Percentiles rank a stretch among this genome's conserved stretches.
Conservation (phyloP, 208 protist genomes). For the Tetramitus jugosus region DNA sequence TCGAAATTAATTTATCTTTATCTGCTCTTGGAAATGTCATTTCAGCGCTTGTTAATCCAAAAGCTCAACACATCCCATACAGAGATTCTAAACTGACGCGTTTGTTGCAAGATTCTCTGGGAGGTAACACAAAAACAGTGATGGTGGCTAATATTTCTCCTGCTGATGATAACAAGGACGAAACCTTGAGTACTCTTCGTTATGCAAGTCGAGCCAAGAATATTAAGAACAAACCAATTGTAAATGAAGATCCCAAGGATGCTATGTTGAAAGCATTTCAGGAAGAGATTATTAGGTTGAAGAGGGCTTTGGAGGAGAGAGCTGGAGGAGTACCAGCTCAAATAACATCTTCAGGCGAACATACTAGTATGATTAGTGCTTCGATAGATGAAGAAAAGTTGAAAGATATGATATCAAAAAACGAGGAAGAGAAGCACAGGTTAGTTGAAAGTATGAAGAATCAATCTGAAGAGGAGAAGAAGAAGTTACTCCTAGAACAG, state of each 20-base stretch:
- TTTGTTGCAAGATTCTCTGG: slow-evolving; percentile 50
- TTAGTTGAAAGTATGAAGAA: slow-evolving; percentile 1
- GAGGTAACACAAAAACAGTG: slow-evolving; percentile 50
- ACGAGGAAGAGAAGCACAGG: slow-evolving; percentile 13
- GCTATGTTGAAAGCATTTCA: slow-evolving; percentile 50
- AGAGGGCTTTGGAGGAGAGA: neutral
- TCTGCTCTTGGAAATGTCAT: slow-evolving; percentile 20
- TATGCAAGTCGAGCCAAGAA: slow-evolving; percentile 45
- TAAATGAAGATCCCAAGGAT: slow-evolving; percentile 56
- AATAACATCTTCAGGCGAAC: too few species aligned
- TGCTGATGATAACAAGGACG: slow-evolving; percentile 39
- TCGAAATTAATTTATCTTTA: slow-evolving; percentile 21
- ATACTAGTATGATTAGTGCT: neutral
- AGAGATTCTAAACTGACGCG: too few species aligned
- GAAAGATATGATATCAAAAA: neutral
- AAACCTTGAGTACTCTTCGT: slow-evolving; percentile 38
- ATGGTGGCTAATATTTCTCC: slow-evolving; percentile 42
- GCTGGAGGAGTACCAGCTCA: too few species aligned
- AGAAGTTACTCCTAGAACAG: neutral
- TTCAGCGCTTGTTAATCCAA: slow-evolving; percentile 22
- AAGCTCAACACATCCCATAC: slow-evolving; percentile 60
- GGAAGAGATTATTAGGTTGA: slow-evolving; percentile 38
- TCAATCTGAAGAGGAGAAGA: neutral
- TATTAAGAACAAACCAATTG: slow-evolving; percentile 51
- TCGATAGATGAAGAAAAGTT: neutral